phyloP scores from a whole-genome alignment of 2,329 filamentous ascomycete species.

The Alternaria panax region DNA sequence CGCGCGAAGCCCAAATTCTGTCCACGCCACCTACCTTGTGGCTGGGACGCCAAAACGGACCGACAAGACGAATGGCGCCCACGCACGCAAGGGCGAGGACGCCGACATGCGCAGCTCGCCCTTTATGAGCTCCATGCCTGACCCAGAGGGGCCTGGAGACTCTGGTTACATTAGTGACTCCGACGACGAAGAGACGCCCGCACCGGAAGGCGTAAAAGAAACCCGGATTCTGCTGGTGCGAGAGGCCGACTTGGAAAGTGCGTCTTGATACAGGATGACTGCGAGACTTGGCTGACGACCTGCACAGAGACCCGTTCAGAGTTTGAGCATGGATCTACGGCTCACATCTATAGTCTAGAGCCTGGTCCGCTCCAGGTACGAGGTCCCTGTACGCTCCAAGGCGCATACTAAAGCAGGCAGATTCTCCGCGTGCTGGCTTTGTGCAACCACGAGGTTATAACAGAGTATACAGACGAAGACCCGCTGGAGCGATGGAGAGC shows the following conservation, averaged over 20 bases:
- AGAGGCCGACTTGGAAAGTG: slow-evolving; percentile 77
- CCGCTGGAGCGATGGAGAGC: slow-evolving; percentile 64
- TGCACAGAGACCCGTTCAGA: slow-evolving; percentile 67
- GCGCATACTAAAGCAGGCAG: slow-evolving; percentile 57
- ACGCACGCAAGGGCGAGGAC: slow-evolving; percentile 65
- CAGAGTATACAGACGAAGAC: slow-evolving; percentile 65
- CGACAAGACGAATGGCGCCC: slow-evolving; percentile 48
- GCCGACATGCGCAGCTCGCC: slow-evolving; percentile 72
- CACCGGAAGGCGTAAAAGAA: slow-evolving; percentile 53
- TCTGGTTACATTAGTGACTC: slow-evolving; percentile 23
- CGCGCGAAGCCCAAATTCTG: slow-evolving; percentile 71
- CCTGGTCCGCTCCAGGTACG: slow-evolving; percentile 70
- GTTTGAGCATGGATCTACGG: slow-evolving; percentile 76
- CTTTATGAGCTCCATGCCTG: slow-evolving; percentile 71
- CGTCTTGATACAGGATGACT: slow-evolving; percentile 17
- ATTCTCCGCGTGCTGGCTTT: slow-evolving; percentile 74
- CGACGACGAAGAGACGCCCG: slow-evolving; percentile 53
- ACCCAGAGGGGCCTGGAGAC: slow-evolving; percentile 48
- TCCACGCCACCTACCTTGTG: slow-evolving; percentile 94
- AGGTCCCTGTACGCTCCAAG: neutral
- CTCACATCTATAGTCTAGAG: slow-evolving; percentile 88
- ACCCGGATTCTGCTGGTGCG: slow-evolving; percentile 71
- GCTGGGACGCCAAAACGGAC: slow-evolving; percentile 68
- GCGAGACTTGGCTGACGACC: slow-evolving; percentile 18
- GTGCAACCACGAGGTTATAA: slow-evolving; percentile 68